phyloP scores from a whole-genome alignment of 495 filamentous ascomycete genomes.

The Xylaria scruposa region DNA sequence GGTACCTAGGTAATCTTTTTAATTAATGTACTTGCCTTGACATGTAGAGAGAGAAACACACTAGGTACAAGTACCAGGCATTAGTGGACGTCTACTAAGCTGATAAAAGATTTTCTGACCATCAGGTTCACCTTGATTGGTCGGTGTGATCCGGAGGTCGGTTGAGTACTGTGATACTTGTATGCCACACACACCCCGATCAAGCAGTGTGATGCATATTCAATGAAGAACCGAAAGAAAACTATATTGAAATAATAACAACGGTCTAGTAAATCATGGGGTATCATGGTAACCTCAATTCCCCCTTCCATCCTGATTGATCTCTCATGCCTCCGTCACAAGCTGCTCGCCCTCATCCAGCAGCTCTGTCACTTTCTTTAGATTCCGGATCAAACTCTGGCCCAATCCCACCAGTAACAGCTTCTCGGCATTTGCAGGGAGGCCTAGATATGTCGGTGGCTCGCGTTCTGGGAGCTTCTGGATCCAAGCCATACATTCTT shows the following conservation, averaged over 20 bases:
- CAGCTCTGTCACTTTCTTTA: conserved; percentile 81
- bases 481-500: conserved; percentile 92
- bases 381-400: conserved; percentile 80
- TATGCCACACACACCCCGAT: no score
- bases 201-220: no score
- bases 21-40: not conserved
- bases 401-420: conserved; percentile 90
- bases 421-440: conserved; percentile 97
- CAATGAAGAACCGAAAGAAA: conserved; percentile 14
- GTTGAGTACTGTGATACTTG: not conserved
- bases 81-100: no score
- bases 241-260: not conserved
- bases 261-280: not conserved
- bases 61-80: not conserved
- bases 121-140: conserved; percentile 1
- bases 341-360: conserved; percentile 94
- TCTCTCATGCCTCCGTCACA: conserved; percentile 67
- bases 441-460: conserved; percentile 93
- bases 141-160: not conserved
- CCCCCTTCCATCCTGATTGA: conserved; percentile 4
- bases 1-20: not conserved
- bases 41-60: no score
- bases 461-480: conserved; percentile 91
- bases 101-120: conserved; percentile 13
- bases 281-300: conserved; percentile 7